A percentile compares a stretch with the other conserved stretches of the same genome.
These are phyloP conservation scores for Leccinum ochraceum DNA, from an alignment of 768 basidiomycete genomes.

Conservation along the genomic window DNA sequence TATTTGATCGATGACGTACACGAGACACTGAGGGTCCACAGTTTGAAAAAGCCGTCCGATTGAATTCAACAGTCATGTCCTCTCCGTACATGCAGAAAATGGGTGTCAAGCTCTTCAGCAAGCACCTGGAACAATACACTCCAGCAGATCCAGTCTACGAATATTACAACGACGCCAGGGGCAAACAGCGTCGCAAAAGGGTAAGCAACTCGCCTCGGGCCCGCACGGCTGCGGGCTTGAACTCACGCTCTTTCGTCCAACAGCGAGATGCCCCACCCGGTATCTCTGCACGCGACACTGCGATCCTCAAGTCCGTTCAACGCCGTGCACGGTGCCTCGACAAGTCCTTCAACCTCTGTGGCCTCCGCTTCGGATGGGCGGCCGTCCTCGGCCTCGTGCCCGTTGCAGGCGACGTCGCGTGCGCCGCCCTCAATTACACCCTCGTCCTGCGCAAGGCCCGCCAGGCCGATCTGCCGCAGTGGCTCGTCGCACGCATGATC, in stretches of 20 bases:
- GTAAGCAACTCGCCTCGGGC: conserved; percentile 30
- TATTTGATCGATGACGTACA: conserved; percentile 16
- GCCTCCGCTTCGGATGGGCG: conserved; percentile 85
- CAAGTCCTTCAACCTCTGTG: conserved; percentile 79
- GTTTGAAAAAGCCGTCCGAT: background rate
- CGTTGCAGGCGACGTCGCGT: conserved; percentile 64
- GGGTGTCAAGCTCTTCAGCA: conserved; percentile 61
- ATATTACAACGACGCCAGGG: conserved; percentile 29
- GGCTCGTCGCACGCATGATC: conserved; percentile 75
- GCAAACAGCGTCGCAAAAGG: conserved; percentile 34
- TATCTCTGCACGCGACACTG: conserved; percentile 71
- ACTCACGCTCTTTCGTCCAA: conserved; percentile 13
- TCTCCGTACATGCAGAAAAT: conserved; percentile 39
- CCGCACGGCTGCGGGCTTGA: no score
- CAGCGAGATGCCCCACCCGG: conserved; percentile 76
- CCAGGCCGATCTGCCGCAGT: conserved; percentile 66
- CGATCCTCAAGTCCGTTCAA: conserved; percentile 73
- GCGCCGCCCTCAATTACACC: conserved; percentile 65
- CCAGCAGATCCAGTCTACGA: conserved; percentile 78
- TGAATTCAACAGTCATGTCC: conserved; percentile 20
- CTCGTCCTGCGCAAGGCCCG: conserved; percentile 77
- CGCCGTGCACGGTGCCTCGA: conserved; percentile 83
- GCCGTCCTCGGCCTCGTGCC: conserved; percentile 80
- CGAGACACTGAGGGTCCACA: background rate
- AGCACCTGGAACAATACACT: conserved; percentile 63